Evolutionary conservation across 2,329 filamentous ascomycete genomes (phyloP).

Genomic region (Epicoccum sorghinum): DNA sequence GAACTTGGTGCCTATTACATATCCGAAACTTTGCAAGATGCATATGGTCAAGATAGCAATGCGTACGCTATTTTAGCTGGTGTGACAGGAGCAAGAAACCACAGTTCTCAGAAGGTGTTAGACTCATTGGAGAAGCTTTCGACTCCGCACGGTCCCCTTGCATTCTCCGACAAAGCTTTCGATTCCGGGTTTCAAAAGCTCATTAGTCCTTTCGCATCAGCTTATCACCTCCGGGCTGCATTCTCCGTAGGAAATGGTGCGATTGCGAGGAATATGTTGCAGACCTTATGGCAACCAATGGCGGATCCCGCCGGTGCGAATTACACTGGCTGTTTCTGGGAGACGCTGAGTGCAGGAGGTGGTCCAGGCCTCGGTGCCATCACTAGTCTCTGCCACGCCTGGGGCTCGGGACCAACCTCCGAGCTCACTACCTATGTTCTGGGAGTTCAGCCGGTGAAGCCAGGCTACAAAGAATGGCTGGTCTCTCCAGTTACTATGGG

Average conservation of each 20-base stretch:
- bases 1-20: constrained; percentile 33
- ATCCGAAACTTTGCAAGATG: constrained; percentile 18
- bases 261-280: constrained; percentile 4
- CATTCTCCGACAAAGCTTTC: constrained; percentile 22
- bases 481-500: constrained; percentile 14
- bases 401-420: constrained; percentile 43
- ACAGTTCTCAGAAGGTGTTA: constrained; percentile 10
- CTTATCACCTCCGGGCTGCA: constrained; percentile 42
- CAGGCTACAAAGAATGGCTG: constrained; percentile 14
- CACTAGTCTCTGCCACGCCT: constrained; percentile 46
- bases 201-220: constrained; percentile 38
- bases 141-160: constrained; percentile 23
- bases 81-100: constrained; percentile 17
- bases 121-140: constrained; percentile 22
- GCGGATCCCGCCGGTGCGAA: constrained; percentile 27
- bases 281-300: constrained; percentile 33
- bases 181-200: constrained; percentile 20
- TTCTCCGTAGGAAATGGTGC: constrained; percentile 12
- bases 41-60: constrained; percentile 42
- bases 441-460: constrained; percentile 18
- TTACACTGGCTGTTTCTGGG: constrained; percentile 42
- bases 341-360: constrained; percentile 32
- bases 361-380: constrained; percentile 29
- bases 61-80: constrained; percentile 42
- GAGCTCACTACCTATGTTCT: constrained; percentile 41